Conservation (phyloP, 2,329 filamentous ascomycete species). For the Fonsecaea multimorphosa region DNA sequence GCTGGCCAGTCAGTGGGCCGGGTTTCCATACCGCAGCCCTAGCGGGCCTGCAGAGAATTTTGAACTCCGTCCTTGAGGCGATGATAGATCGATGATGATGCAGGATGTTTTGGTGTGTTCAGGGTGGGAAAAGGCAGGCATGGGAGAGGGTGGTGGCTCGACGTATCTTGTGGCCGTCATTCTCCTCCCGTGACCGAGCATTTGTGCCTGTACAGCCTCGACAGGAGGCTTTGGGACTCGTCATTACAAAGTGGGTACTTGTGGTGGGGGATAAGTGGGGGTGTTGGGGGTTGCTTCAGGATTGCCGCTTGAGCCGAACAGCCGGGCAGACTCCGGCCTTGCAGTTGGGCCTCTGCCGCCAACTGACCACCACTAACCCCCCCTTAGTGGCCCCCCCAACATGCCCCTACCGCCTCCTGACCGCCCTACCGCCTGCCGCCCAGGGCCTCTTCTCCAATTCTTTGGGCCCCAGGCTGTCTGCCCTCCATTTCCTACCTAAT, state of each 20-base stretch:
- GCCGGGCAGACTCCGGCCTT: slow-evolving; percentile 6
- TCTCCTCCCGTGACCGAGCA: not conserved
- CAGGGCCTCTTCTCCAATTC: slow-evolving; percentile 9
- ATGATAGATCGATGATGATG: slow-evolving; percentile 3
- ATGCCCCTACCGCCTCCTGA: not conserved
- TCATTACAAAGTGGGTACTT: not conserved
- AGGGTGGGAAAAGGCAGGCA: not conserved
- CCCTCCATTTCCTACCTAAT: no score
- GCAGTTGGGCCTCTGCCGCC: not conserved
- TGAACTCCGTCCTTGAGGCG: not conserved
- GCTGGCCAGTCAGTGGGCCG: not conserved
- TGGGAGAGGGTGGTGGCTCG: slow-evolving; percentile 2
- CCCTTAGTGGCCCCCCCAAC: not conserved
- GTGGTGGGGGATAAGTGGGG: not conserved
- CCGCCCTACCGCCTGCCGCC: no score
- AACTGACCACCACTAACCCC: not conserved
- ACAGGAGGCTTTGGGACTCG: not conserved
- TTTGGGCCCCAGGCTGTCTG: no score
- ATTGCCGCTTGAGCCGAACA: slow-evolving; percentile 8
- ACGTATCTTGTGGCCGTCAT: not conserved
- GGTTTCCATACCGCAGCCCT: not conserved
- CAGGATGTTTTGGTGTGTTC: not conserved
- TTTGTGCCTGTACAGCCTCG: not conserved
- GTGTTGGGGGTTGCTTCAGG: not conserved
- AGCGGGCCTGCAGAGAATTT: not conserved